Base-by-base conservation (phyloP, 768 basidiomycete species). In the Tricholomella constricta region DNA sequence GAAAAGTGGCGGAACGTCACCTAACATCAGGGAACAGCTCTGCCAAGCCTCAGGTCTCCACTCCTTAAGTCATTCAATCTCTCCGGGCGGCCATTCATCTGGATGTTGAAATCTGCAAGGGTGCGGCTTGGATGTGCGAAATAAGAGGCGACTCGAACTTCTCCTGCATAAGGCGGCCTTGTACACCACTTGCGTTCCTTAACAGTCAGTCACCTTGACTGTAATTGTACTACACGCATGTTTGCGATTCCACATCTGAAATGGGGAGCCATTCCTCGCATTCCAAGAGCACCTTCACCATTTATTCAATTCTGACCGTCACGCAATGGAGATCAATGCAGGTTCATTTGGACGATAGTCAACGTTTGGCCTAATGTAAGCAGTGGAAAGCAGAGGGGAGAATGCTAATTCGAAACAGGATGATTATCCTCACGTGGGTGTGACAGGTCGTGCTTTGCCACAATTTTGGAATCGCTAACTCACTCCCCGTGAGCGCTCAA, bases 51-150 rank as follows among this genome's bases (percentile, higher is more conserved):
- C 38, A 25, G 27, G 37, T 15, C 35, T 48, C 15, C 27, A 22
- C 25, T 49, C 52, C 11, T 45, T 57, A 45, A 48, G 2, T 46
- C 40, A 36, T 66, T 54, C 6, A 64, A 12, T 36, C 22, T 44
- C 2, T 56, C 45, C 67, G 57, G 52, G 36, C 55, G 41, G 2
- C 55, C 58, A 48, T 66, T 66, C 26, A 65, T 56, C 46, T 69
- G 62, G 1, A 66, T 44, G 12, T 59, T 58, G 44, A 64, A 63
- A 34, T 61, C 63, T 1, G 63, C 63, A 0, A 64, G 60, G 62
- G 23, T 64, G 48, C 10, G 65, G 48, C 35, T 60, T 59, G n/a
- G 34, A 56, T 0, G 64, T 66, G 15, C 63, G 58, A 42, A 64
- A 66, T 44, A 61, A 65, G 2, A 65, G 35, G 45, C 55, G 54